phyloP scores from a whole-genome alignment of 805 yeast species.

The Yarrowia sp. region DNA sequence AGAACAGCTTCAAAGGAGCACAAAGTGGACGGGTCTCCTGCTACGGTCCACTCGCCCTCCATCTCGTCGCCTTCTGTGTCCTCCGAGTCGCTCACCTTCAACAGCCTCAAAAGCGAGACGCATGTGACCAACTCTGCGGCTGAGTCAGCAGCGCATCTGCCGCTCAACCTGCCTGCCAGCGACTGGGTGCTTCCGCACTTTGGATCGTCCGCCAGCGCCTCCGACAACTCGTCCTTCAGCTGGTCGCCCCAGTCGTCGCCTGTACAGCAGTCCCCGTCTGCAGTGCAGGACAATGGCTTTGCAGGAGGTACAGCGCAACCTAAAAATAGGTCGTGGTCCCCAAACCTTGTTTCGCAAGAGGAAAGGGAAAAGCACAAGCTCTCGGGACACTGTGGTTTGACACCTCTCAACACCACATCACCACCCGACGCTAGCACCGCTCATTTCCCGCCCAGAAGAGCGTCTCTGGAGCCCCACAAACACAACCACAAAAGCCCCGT shows the following conservation, averaged over 20 bases:
- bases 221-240: slow-evolving; percentile 14
- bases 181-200: slow-evolving; percentile 15
- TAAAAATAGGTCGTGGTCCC: slow-evolving; percentile 18
- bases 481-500: neutral
- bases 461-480: neutral
- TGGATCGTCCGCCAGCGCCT: slow-evolving; percentile 10
- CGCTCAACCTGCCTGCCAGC: slow-evolving; percentile 1
- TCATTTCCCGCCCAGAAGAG: no score
- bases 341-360: slow-evolving; percentile 18
- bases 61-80: neutral
- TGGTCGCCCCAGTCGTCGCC: slow-evolving; percentile 19
- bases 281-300: slow-evolving; percentile 18
- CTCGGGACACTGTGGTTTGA: neutral
- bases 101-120: slow-evolving; percentile 9
- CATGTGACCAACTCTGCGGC: neutral
- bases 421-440: neutral
- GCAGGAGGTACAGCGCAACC: slow-evolving; percentile 28
- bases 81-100: slow-evolving; percentile 3
- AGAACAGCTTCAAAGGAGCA: neutral
- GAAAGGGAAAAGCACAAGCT: slow-evolving; percentile 25
- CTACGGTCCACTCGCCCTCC: neutral
- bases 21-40: neutral
- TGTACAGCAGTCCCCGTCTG: slow-evolving; percentile 9
- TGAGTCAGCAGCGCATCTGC: neutral
- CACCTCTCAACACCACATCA: slow-evolving; percentile 8